A percentile compares a stretch with the other conserved stretches of the same genome.
Conservation (phyloP, 2,329 filamentous ascomycete genomes). For the Aspergillus costaricaensis region DNA sequence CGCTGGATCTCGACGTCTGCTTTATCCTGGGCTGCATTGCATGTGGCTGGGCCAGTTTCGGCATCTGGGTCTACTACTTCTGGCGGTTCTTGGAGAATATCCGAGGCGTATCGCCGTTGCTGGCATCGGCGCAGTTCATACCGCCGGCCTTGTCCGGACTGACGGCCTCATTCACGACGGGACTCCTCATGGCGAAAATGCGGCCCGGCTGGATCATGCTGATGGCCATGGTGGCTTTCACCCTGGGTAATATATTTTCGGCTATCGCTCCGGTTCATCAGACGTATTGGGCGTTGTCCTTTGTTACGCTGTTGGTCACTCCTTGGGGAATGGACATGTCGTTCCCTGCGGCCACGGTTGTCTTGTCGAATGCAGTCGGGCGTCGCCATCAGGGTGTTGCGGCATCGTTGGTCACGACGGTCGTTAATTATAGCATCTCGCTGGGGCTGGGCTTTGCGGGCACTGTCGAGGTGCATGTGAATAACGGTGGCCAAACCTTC, state of each 20-base stretch:
- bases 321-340: constrained; percentile 68
- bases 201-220: constrained; percentile 25
- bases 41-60: constrained; percentile 45
- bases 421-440: constrained; percentile 70
- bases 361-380: constrained; percentile 57
- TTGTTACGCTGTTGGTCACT: constrained; percentile 60
- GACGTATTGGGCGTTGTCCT: constrained; percentile 66
- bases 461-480: constrained; percentile 58
- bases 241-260: constrained; percentile 43
- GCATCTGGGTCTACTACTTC: constrained; percentile 46
- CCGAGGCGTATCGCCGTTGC: constrained; percentile 27
- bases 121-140: constrained; percentile 33
- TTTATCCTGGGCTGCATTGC: constrained; percentile 46
- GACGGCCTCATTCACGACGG: constrained; percentile 32
- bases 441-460: constrained; percentile 67
- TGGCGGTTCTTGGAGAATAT: constrained; percentile 35
- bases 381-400: constrained; percentile 54
- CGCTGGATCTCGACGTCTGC: constrained; percentile 27
- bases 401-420: constrained; percentile 61
- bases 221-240: constrained; percentile 42
- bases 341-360: constrained; percentile 63
- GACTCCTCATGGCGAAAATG: constrained; percentile 27
- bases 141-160: constrained; percentile 34
- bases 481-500: constrained; percentile 38
- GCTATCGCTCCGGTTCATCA: constrained; percentile 55